Evolutionary conservation across 2,329 filamentous ascomycete species (phyloP).

Genomic region (Dothistroma pini): DNA sequence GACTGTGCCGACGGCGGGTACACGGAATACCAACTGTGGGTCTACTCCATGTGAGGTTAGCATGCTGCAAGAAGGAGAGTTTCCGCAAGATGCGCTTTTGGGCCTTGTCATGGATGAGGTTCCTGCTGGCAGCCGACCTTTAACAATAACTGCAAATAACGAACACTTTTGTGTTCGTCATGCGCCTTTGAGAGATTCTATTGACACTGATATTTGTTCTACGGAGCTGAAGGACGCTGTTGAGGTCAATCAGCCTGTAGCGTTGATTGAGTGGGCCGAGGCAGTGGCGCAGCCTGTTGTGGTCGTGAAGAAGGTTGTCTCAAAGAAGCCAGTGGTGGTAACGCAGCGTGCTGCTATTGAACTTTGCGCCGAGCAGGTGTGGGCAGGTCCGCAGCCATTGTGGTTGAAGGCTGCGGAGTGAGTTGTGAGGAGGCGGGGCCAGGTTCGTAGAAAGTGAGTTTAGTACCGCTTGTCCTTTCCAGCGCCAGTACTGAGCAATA

Average conservation of each 20-base stretch:
- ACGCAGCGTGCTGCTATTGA: background rate
- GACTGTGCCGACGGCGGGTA: background rate
- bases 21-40: background rate
- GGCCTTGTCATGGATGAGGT: background rate
- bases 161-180: background rate
- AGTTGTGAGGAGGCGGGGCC: background rate
- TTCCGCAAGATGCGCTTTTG: background rate
- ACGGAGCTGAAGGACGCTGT: background rate
- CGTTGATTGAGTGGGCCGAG: background rate
- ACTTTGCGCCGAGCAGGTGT: background rate
- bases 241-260: background rate
- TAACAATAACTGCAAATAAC: background rate
- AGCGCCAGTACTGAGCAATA: too few relatives aligned
- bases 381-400: background rate
- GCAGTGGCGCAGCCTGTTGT: background rate
- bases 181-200: background rate
- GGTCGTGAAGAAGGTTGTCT: background rate
- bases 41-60: background rate
- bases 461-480: background rate
- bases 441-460: background rate
- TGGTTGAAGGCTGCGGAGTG: background rate
- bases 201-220: background rate
- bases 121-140: background rate
- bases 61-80: background rate
- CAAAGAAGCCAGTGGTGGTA: background rate